Evolutionary conservation across 768 basidiomycete genomes (phyloP).

Genomic region (Pleurotus tuber-regium): DNA sequence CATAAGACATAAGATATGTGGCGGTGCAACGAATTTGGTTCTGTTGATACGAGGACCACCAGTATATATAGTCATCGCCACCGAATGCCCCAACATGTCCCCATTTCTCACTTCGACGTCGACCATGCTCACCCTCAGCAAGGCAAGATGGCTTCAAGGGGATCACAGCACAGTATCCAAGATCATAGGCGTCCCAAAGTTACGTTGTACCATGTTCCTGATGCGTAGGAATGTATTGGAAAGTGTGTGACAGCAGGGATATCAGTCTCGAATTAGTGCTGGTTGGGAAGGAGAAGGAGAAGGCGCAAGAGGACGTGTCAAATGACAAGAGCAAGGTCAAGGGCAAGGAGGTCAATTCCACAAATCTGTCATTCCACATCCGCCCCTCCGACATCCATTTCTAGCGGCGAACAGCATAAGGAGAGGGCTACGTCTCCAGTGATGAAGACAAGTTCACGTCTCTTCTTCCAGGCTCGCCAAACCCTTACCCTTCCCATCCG

Average conservation of each 20-base stretch:
- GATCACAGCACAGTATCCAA: conserved; percentile 79
- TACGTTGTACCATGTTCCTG: conserved; percentile 10
- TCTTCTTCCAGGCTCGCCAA: conserved; percentile 17
- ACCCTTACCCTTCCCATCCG: background rate
- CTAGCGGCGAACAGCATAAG: background rate
- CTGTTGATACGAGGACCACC: too few species aligned
- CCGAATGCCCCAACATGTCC: too few species aligned
- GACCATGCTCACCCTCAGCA: too few species aligned
- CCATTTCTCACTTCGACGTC: too few species aligned
- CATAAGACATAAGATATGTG: too few species aligned
- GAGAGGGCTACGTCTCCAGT: conserved; percentile 1
- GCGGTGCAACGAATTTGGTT: too few species aligned
- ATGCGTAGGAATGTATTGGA: conserved; percentile 67
- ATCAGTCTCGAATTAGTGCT: conserved; percentile 17
- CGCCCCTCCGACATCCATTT: background rate
- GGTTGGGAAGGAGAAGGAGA: conserved; percentile 32
- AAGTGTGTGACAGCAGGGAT: conserved; percentile 18
- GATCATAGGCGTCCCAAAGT: conserved; percentile 57
- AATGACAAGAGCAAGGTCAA: conserved; percentile 20
- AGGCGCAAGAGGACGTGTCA: conserved; percentile 19
- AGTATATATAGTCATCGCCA: too few species aligned
- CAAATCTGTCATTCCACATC: background rate
- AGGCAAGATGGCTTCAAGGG: too few species aligned
- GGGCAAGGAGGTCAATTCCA: conserved; percentile 18
- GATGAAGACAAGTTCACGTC: conserved; percentile 8